Conservation (phyloP, 768 basidiomycete genomes). For the Xerocomellus intermedius region DNA sequence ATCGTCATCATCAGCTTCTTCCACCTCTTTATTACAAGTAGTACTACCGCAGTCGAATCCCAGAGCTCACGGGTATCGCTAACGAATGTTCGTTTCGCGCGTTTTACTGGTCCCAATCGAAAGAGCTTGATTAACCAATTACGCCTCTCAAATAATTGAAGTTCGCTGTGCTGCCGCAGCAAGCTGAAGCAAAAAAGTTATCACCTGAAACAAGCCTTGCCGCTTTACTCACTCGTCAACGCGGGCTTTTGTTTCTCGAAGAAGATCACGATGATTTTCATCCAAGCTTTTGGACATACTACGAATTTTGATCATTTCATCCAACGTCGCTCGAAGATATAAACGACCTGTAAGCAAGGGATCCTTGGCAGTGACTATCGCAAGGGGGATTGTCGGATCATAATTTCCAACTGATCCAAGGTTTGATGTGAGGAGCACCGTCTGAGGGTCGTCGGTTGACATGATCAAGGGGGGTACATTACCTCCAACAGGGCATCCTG, state of each 20-base stretch:
- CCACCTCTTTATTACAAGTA: neutral
- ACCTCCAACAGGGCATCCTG: neutral
- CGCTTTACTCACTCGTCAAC: neutral
- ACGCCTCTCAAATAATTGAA: neutral
- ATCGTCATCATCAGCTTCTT: neutral
- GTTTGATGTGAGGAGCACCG: conserved; percentile 4
- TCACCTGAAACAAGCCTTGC: neutral
- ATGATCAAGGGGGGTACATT: conserved; percentile 5
- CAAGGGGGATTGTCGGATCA: conserved; percentile 1
- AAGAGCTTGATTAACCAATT: neutral
- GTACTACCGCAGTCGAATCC: neutral
- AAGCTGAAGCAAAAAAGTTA: neutral
- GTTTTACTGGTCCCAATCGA: neutral
- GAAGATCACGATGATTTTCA: neutral
- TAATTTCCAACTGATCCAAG: neutral
- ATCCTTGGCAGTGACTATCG: neutral
- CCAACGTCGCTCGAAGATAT: conserved; percentile 1
- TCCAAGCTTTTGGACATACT: neutral
- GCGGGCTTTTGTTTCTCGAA: neutral
- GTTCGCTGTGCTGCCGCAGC: neutral
- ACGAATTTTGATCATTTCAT: conserved; percentile 9
- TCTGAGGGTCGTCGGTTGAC: neutral
- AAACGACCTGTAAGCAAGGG: neutral
- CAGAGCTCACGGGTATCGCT: neutral
- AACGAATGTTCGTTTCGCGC: neutral